Evolutionary conservation across 2,329 filamentous ascomycete genomes (phyloP), one percentile per base, ranked within the genome.

Genomic region (Mariannaea sp.): DNA sequence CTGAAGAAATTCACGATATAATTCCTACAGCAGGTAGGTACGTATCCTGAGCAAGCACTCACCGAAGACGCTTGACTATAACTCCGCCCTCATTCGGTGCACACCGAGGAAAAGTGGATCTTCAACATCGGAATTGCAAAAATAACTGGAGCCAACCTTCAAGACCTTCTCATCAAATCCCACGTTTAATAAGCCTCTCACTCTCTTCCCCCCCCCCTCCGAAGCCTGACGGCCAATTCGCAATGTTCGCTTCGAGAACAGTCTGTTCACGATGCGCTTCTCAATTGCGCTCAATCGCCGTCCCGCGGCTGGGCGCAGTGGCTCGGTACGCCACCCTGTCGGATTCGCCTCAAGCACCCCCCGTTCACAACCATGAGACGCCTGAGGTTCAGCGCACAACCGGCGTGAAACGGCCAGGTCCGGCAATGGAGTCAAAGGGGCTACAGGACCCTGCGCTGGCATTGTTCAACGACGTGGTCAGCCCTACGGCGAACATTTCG

Each of bases 381-480:
- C 13, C 40, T 26, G 41, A 26, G 10, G 9, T 10, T 30, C 36
- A 44, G 20, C 35, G 38, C n/a, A 6, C 13, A 7, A 20, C 24
- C 3, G 17, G 41, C 14, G 49, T 26, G 14, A 33, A 17, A 30
- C 46, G 50, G 9, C 7, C 50, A 16, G 19, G 41, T 14, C 14
- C 53, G 6, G 58, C 52, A 17, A 48, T 44, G 17, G 24, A 57
- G 5, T 38, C 50, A 4, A 61, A 44, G 8, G 8, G 41, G 5
- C 26, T 53, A 0, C 49, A 63, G 29, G 66, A 67, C 7, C 53
- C 66, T 4, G 66, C 70, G 20, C 36, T 73, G 30, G 70, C 67
- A 1, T 54, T 73, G 13, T 73, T 73, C 65, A 70, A 72, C 39
- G 68, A 73, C 10, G 70, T 73, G n/a, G 68, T 72, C 44, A 65